Evolutionary conservation across 768 basidiomycete species (phyloP), one percentile per base, ranked within the genome.

Genomic region (Lyophyllum semitale): DNA sequence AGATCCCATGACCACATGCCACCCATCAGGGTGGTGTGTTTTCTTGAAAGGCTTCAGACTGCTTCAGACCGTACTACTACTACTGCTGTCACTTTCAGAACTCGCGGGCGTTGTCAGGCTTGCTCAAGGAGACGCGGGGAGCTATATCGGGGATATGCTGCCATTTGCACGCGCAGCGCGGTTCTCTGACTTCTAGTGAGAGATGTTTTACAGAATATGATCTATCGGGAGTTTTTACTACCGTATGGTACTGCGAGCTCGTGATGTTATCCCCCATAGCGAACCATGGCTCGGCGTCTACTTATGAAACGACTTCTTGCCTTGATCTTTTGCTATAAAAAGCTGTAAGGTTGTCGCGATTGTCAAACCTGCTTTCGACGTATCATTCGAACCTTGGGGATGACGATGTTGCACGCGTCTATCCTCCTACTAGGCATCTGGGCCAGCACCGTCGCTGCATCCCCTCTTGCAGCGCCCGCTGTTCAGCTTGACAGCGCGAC

Each of bases 401-500:
- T 42, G n/a, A 50, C 43, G 44, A 40, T 51, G 27, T 22, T 42
- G 2, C 27, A 12, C 13, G 11, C 23, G 30, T 33, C 50, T 11
- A 20, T 32, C 5, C 33, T 57, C 18, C 5, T 48, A 1, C 5
- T 48, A 1, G 47, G 45, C 25, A 20, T 59, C 44, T 45, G 30
- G 43, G 29, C 27, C 12, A 47, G 26, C 17, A 26, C 12, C 8
- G 57, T 51, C 22, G 47, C 57, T 11, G 57, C 62, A 22, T 65
- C 68, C 35, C 63, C 66, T 13, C 61, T 62, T 13, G 63, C 65
- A n/a, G 59, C 58, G 17, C 73, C 75, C 1, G 70, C 70, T 1
- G 70, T 83, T 26, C 70, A 63, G 7, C 72, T 83, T 32, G 77
- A 78, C 58, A 57, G 68, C 43, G 81, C 71, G 3, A 79, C 74